A percentile compares a stretch with the other conserved stretches of the same genome.
Conservation (phyloP, 2,329 filamentous ascomycete genomes). For the Exophiala lecanii-corni region DNA sequence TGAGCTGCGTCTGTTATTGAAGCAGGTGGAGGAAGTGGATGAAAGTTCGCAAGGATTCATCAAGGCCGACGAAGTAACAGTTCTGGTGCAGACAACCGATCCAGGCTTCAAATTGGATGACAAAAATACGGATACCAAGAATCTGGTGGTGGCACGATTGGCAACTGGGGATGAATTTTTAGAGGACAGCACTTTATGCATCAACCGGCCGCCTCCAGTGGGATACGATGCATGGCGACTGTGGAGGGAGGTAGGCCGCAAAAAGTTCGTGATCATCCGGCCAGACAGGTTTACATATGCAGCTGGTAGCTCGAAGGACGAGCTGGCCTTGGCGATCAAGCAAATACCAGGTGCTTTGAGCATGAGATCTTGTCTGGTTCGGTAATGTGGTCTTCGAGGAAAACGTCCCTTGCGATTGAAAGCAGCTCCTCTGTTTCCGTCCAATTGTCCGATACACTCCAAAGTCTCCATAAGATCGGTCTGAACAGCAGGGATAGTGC, state of each 20-base stretch:
- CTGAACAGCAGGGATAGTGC: too few species aligned
- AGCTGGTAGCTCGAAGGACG: slow-evolving; percentile 16
- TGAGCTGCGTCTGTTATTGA: slow-evolving; percentile 9
- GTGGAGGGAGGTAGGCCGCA: slow-evolving; percentile 21
- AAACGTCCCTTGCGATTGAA: background rate
- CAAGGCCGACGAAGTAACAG: slow-evolving; percentile 14
- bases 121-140: background rate
- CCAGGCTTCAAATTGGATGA: background rate
- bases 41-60: slow-evolving; percentile 8
- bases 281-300: slow-evolving; percentile 35
- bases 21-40: slow-evolving; percentile 11
- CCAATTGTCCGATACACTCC: too few species aligned
- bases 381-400: too few species aligned
- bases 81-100: slow-evolving; percentile 16
- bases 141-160: slow-evolving; percentile 21
- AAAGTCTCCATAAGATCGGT: too few species aligned
- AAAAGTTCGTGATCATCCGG: slow-evolving; percentile 31
- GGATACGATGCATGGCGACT: slow-evolving; percentile 30
- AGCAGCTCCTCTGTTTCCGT: too few species aligned
- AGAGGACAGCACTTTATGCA: slow-evolving; percentile 27
- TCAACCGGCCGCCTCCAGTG: slow-evolving; percentile 28
- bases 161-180: slow-evolving; percentile 31
- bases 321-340: slow-evolving; percentile 10
- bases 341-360: slow-evolving; percentile 6
- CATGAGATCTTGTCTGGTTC: too few species aligned